phyloP scores from a whole-genome alignment of 495 filamentous ascomycete species.

The Paragyromitra xinjiangensis region DNA sequence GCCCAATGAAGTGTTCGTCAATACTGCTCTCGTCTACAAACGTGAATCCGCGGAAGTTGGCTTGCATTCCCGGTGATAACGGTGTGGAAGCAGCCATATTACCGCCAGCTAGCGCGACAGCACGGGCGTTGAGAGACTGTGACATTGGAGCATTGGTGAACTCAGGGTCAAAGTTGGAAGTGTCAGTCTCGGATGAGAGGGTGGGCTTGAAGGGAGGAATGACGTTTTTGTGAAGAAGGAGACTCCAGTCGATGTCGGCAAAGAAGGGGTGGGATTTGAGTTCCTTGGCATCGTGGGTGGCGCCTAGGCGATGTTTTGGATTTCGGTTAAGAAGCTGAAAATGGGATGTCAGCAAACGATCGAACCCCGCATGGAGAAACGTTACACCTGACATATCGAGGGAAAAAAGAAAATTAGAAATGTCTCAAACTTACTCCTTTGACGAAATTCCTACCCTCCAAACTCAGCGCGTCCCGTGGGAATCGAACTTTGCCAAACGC shows the following conservation, averaged over 20 bases:
- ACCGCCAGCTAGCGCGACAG: slow-evolving; percentile 77
- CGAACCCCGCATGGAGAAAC: neutral
- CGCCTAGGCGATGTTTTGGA: slow-evolving; percentile 92
- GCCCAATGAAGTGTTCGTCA: slow-evolving; percentile 80
- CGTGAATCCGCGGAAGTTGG: slow-evolving; percentile 97
- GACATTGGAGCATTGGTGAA: slow-evolving; percentile 93
- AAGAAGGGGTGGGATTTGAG: slow-evolving; percentile 96
- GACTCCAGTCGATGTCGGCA: slow-evolving; percentile 89
- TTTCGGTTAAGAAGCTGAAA: slow-evolving; percentile 84
- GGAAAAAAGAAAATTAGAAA: neutral
- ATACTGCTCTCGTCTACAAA: slow-evolving; percentile 97
- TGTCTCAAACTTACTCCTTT: slow-evolving; percentile 69
- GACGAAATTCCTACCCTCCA: slow-evolving; percentile 95
- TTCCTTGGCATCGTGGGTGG: slow-evolving; percentile 90
- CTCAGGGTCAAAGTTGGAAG: slow-evolving; percentile 97
- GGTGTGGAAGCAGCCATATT: slow-evolving; percentile 85
- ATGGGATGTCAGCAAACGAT: slow-evolving; percentile 5
- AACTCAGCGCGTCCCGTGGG: slow-evolving; percentile 89
- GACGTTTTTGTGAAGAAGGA: slow-evolving; percentile 83
- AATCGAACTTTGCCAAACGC: slow-evolving; percentile 98
- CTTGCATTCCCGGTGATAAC: slow-evolving; percentile 91
- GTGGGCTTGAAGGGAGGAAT: slow-evolving; percentile 99
- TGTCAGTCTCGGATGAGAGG: slow-evolving; percentile 91
- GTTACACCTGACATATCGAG: neutral
- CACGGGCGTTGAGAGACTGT: slow-evolving; percentile 85